Evolutionary conservation across 768 basidiomycete genomes (phyloP).

Genomic region (Kwoniella sp.): DNA sequence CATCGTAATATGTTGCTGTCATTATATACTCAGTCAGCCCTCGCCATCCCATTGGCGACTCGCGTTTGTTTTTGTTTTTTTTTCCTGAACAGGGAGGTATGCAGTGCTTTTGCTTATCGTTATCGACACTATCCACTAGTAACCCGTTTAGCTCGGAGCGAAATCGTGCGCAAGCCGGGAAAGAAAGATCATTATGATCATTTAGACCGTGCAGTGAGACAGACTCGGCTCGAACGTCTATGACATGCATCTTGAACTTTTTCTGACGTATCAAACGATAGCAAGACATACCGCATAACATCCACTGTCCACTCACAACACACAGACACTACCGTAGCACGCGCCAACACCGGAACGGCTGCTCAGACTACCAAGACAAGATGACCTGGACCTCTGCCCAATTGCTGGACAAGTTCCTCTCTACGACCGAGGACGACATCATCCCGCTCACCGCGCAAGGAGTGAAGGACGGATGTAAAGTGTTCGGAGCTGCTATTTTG

Average conservation of each 20-base stretch:
- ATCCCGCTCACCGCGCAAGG: conserved; percentile 34
- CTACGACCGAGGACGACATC: conserved; percentile 30
- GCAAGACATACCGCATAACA: background rate
- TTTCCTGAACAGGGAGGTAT: background rate
- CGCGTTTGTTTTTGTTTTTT: background rate
- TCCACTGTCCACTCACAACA: no score
- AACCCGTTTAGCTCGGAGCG: no score
- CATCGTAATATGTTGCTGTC: no score
- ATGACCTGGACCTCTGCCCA: conserved; percentile 16
- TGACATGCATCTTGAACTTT: no score
- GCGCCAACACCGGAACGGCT: background rate
- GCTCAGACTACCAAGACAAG: background rate
- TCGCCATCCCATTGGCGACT: no score
- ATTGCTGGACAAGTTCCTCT: conserved; percentile 32
- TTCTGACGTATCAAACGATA: background rate
- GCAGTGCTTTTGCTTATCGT: no score
- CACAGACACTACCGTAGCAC: no score
- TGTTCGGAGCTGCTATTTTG: conserved; percentile 49
- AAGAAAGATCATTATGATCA: no score
- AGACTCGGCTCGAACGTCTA: no score
- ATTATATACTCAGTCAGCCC: background rate
- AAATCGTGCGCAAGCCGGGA: no score
- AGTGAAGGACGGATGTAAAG: conserved; percentile 37
- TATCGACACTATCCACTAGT: no score
- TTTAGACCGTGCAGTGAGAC: no score